Base-by-base conservation (phyloP, 2,329 filamentous ascomycete species). In the Chrysoporthe cubensis region DNA sequence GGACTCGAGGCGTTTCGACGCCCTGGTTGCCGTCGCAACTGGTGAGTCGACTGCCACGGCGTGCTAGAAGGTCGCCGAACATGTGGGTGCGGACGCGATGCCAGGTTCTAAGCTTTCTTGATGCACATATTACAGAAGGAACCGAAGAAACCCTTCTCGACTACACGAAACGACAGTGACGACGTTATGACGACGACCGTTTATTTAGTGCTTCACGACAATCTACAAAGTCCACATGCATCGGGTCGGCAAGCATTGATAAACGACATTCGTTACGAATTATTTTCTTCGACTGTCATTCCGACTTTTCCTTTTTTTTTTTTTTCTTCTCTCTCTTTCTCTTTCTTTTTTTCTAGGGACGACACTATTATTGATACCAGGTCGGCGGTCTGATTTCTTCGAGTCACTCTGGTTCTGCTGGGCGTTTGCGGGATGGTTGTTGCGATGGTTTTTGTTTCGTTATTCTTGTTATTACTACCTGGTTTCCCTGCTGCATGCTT, bases 11-110 rank as follows among this genome's bases (percentile, higher is more conserved):
- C 80, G 87, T 50, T 77, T 90, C 5, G 85, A 90, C 69, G 86
- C 88, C 34, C 81, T 90, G 9, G 88, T 90, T n/a, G 87, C 88
- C 5, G 87, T 89, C 54, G 88, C 88, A 4, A 89, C 88, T 2
- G 85, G 84, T 69, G 87, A 88, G 21, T 72, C 73, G 2, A 74
- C 71, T 16, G 72, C 72, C 4, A 72, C 74, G 3, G 73, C 73
- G 0, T 73, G 72, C 48, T 75, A 69, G 63, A 40, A 34, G 54
- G 32, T 21, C 43, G 26, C 32, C 5, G 42, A n/a, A n/a, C 8
- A 6, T 26, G 6, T 18, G 11, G 11, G n/a, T 13, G 21, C 11
- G n/a, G 21, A 4, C 40, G 13, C 4, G 5, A 8, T 42, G n/a
- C 13, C 43, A 4, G 54, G 43, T n/a, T 26, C 16, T 34, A 32